Evolutionary conservation across 306 rosid genomes (phyloP).

Genomic region (Vicia villosa): DNA sequence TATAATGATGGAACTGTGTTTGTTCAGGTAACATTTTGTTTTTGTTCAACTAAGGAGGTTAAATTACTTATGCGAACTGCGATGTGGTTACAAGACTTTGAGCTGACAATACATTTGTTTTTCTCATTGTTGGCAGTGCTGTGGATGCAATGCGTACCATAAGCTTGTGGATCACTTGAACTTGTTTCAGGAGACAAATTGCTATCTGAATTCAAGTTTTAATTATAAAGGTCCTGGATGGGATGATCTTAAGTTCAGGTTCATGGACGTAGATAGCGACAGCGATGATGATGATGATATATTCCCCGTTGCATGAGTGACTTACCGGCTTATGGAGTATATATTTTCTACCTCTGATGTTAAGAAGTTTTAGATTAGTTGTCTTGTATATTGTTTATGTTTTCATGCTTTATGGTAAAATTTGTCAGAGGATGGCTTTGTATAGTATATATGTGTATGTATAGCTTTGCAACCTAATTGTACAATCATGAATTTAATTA

Average conservation of each 20-base stretch:
- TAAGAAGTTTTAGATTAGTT: constrained; percentile 38
- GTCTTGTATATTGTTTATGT: constrained; percentile 50
- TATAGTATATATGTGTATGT: constrained; percentile 31
- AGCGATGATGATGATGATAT: constrained; percentile 36
- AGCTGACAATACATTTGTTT: neutral
- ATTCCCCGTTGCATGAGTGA: constrained; percentile 59
- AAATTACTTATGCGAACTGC: constrained; percentile 28
- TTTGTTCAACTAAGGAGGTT: constrained; percentile 24
- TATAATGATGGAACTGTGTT: constrained; percentile 98
- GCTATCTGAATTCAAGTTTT: constrained; percentile 80
- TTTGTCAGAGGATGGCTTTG: constrained; percentile 21
- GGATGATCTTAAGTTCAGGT: constrained; percentile 68
- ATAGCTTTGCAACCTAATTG: constrained; percentile 26
- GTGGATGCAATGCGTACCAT: constrained; percentile 90
- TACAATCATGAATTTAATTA: constrained; percentile 33
- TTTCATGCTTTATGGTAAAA: constrained; percentile 22
- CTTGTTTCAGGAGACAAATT: constrained; percentile 88
- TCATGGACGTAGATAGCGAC: constrained; percentile 58
- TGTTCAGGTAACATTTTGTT: constrained; percentile 67
- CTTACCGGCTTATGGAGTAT: constrained; percentile 32
- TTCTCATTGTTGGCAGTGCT: constrained; percentile 59
- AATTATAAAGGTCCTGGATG: constrained; percentile 71
- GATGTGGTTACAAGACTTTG: neutral
- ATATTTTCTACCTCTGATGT: constrained; percentile 41
- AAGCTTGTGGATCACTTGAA: constrained; percentile 96